phyloP scores from a whole-genome alignment of 2,329 filamentous ascomycete species.

The Diaporthe sp. region DNA sequence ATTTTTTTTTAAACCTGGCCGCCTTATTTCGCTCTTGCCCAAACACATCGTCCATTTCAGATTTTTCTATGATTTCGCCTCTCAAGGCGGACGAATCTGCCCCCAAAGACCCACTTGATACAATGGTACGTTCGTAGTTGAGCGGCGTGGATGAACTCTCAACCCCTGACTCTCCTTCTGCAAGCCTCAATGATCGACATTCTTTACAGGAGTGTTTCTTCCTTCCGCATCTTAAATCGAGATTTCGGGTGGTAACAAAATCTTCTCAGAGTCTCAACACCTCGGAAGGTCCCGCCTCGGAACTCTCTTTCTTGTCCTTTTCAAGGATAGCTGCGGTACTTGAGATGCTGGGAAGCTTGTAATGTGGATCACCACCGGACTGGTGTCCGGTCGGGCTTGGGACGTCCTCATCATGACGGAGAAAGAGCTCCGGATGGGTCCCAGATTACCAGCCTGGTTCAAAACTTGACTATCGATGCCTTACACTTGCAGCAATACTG shows the following conservation, averaged over 20 bases:
- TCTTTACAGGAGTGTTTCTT: not conserved
- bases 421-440: slow-evolving; percentile 21
- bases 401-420: not conserved
- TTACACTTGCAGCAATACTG: not conserved
- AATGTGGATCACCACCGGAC: slow-evolving; percentile 7
- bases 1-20: not conserved
- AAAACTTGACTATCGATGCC: not conserved
- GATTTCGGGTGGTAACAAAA: not conserved
- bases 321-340: not conserved
- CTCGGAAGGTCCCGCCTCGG: slow-evolving; percentile 1
- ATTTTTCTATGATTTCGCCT: not conserved
- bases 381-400: not conserved
- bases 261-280: not conserved
- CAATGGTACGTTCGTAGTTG: not conserved
- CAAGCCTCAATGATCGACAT: slow-evolving; percentile 6
- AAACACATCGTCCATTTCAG: not conserved
- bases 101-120: not conserved
- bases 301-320: not conserved
- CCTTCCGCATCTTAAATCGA: not conserved
- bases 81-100: not conserved
- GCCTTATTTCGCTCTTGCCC: too few relatives aligned
- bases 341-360: slow-evolving; percentile 12
- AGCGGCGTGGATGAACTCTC: not conserved
- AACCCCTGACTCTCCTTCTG: slow-evolving; percentile 5
- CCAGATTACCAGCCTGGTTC: not conserved